Conservation (phyloP, 805 yeast genomes). For the Kockiozyma suomiensis region DNA sequence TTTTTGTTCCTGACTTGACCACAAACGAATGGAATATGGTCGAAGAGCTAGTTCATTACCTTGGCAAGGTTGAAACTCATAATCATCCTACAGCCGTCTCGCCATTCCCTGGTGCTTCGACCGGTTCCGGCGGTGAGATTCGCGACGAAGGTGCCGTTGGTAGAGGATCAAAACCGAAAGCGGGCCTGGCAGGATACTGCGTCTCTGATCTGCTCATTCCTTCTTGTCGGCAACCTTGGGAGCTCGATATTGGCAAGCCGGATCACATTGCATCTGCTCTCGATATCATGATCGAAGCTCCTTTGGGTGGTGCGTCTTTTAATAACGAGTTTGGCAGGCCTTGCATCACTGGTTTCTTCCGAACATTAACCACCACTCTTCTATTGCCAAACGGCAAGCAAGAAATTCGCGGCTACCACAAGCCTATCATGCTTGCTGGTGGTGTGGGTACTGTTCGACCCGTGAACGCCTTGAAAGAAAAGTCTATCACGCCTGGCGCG, state of each 20-base stretch:
- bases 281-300: constrained; percentile 96
- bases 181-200: constrained; percentile 91
- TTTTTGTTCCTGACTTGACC: constrained; percentile 74
- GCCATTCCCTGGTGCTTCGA: constrained; percentile 99
- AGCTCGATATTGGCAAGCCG: constrained; percentile 85
- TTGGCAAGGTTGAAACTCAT: constrained; percentile 97
- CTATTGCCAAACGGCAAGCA: constrained; percentile 59
- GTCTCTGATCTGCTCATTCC: constrained; percentile 92
- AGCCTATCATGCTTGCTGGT: constrained; percentile 99
- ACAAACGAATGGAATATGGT: constrained; percentile 73
- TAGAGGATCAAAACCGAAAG: constrained; percentile 94
- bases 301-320: constrained; percentile 96
- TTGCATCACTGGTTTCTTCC: constrained; percentile 92
- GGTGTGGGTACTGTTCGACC: constrained; percentile 98
- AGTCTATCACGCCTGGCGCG: constrained; percentile 88
- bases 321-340: constrained; percentile 99
- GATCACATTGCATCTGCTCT: constrained; percentile 87
- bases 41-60: constrained; percentile 80
- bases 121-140: constrained; percentile 99
- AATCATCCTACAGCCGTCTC: constrained; percentile 99
- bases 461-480: constrained; percentile 82
- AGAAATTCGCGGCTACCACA: constrained; percentile 94
- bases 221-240: constrained; percentile 90
- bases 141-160: constrained; percentile 99
- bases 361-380: constrained; percentile 87